Percentiles rank a stretch among this genome's conserved stretches.
Conservation (phyloP, 352 stramenopile genomes). For the Pythium oligandrum region DNA sequence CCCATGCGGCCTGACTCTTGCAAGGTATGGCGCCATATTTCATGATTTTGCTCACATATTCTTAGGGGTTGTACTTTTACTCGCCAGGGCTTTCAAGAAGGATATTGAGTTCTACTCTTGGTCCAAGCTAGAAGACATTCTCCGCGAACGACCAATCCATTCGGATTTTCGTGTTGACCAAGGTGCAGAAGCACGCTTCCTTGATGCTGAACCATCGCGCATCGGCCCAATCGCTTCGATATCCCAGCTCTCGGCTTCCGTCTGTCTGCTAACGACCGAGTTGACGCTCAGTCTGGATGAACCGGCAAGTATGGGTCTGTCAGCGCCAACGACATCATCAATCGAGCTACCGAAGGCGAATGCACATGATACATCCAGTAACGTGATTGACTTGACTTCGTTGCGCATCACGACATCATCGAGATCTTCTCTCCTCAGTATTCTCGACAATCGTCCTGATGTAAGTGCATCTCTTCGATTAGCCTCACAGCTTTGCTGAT, state of each 20-base stretch:
- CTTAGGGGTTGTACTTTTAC: not conserved
- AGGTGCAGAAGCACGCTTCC: not conserved
- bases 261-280: not conserved
- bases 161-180: not conserved
- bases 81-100: not conserved
- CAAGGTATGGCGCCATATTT: slow-evolving; percentile 14
- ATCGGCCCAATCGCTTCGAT: not conserved
- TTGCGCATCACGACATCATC: slow-evolving; percentile 1
- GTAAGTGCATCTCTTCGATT: not conserved
- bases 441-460: slow-evolving; percentile 1
- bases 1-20: slow-evolving; percentile 30
- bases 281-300: not conserved
- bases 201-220: not conserved
- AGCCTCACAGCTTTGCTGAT: not conserved
- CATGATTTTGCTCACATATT: not conserved
- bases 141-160: not conserved
- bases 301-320: not conserved
- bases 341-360: not conserved
- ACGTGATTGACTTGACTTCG: slow-evolving; percentile 2
- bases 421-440: not conserved
- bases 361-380: not conserved
- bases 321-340: not conserved
- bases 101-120: not conserved
- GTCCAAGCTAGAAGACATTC: not conserved
- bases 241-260: not conserved